phyloP scores from a whole-genome alignment of 768 basidiomycete species.

The Chalciporus pseudorubinellus region DNA sequence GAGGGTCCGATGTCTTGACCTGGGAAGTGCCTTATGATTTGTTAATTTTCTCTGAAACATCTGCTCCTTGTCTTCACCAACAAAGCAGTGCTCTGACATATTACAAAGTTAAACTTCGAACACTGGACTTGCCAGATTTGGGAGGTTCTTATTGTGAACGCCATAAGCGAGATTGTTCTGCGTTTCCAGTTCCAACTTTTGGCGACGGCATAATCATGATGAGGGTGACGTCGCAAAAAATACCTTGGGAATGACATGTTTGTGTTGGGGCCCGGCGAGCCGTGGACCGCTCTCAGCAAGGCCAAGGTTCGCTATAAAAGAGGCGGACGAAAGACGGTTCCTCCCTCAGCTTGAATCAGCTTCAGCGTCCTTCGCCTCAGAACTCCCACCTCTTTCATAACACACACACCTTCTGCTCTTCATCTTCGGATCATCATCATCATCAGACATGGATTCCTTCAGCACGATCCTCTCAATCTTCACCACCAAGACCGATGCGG shows the following conservation, averaged over 20 bases:
- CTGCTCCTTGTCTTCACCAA: too few species aligned
- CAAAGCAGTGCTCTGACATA: neutral
- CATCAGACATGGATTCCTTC: conserved; percentile 24
- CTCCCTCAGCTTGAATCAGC: conserved; percentile 8
- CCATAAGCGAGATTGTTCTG: conserved; percentile 19
- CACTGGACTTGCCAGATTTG: conserved; percentile 22
- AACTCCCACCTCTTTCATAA: neutral
- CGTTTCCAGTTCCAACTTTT: conserved; percentile 3
- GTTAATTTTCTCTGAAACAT: too few species aligned
- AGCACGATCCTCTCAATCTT: conserved; percentile 16
- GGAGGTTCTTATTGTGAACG: conserved; percentile 19
- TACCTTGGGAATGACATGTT: neutral
- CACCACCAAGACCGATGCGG: neutral
- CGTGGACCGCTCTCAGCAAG: neutral
- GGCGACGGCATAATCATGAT: neutral
- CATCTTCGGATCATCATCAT: neutral
- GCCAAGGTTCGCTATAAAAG: conserved; percentile 16
- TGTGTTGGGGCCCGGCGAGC: too few species aligned
- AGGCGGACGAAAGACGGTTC: neutral
- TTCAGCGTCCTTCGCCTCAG: neutral
- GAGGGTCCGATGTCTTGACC: too few species aligned
- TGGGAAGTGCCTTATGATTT: too few species aligned
- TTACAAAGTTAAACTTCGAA: neutral
- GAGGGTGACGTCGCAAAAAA: neutral
- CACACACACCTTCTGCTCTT: too few species aligned